Conservation (phyloP, 805 yeast genomes). For the Metschnikowia lachancei region DNA sequence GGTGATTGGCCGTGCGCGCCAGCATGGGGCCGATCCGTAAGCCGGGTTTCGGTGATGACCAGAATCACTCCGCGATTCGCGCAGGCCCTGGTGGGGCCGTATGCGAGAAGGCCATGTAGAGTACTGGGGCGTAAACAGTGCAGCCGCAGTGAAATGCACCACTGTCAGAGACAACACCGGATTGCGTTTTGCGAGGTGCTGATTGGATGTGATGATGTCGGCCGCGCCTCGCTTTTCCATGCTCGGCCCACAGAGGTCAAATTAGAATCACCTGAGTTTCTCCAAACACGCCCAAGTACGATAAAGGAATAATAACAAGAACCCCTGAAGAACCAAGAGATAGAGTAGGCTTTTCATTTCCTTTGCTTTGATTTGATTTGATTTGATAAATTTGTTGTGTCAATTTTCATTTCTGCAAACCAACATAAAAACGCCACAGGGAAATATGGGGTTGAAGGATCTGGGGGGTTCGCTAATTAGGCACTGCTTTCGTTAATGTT, state of each 20-base stretch:
- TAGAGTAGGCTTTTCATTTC: no score
- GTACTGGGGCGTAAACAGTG: not conserved
- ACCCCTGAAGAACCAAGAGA: no score
- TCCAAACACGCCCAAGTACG: no score
- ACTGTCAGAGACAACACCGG: no score
- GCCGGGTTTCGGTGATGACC: slow-evolving; percentile 15
- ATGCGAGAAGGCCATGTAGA: not conserved
- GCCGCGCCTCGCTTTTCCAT: slow-evolving; percentile 1
- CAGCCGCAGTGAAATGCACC: not conserved
- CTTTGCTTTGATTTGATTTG: no score
- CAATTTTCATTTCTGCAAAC: no score
- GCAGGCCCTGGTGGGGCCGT: not conserved
- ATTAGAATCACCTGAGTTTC: not conserved
- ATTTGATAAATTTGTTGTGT: no score
- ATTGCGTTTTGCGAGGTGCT: not conserved
- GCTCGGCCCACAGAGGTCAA: slow-evolving; percentile 3
- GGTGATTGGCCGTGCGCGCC: slow-evolving; percentile 15
- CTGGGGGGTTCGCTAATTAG: no score
- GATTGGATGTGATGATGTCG: not conserved
- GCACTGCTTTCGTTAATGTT: no score
- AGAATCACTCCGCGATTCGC: not conserved
- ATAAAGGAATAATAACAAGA: no score
- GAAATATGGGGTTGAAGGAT: no score
- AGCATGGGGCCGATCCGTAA: not conserved
- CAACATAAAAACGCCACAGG: no score